These are phyloP conservation scores for Bisporella sp. DNA, from an alignment of 2,329 filamentous ascomycete species.

Conservation along the genomic window DNA sequence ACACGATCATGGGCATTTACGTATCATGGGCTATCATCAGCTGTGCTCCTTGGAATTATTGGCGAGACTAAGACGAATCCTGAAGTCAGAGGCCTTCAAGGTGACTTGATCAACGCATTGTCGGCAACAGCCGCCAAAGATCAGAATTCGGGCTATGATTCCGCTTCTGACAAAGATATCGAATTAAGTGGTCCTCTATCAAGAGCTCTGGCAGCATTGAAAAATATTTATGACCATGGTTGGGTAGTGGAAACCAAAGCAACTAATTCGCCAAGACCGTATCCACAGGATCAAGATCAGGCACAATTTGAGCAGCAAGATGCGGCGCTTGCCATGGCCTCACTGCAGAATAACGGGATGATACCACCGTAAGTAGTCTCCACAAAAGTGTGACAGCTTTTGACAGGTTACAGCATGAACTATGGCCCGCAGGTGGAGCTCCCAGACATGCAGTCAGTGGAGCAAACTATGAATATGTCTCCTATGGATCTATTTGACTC, in stretches of 20 bases:
- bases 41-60: slow-evolving; percentile 55
- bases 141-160: slow-evolving; percentile 18
- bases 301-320: slow-evolving; percentile 35
- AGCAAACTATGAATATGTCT: slow-evolving; percentile 53
- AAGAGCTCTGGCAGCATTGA: slow-evolving; percentile 52
- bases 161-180: slow-evolving; percentile 24
- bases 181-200: slow-evolving; percentile 45
- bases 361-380: slow-evolving; percentile 22
- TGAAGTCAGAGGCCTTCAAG: slow-evolving; percentile 56
- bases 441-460: slow-evolving; percentile 39
- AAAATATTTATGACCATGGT: slow-evolving; percentile 61
- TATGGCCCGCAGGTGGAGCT: slow-evolving; percentile 29
- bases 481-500: slow-evolving; percentile 63
- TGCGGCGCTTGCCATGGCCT: slow-evolving; percentile 57
- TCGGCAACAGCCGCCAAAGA: slow-evolving; percentile 60
- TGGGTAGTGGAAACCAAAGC: slow-evolving; percentile 40
- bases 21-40: slow-evolving; percentile 59
- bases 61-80: slow-evolving; percentile 57
- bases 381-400: neutral
- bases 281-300: slow-evolving; percentile 13
- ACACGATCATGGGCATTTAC: slow-evolving; percentile 63
- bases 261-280: slow-evolving; percentile 4
- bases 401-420: slow-evolving; percentile 25
- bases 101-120: slow-evolving; percentile 55
- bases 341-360: slow-evolving; percentile 50